Base-by-base conservation (phyloP, 371 early-diverging fungal species). In the Zopfochytrium polystomum region DNA sequence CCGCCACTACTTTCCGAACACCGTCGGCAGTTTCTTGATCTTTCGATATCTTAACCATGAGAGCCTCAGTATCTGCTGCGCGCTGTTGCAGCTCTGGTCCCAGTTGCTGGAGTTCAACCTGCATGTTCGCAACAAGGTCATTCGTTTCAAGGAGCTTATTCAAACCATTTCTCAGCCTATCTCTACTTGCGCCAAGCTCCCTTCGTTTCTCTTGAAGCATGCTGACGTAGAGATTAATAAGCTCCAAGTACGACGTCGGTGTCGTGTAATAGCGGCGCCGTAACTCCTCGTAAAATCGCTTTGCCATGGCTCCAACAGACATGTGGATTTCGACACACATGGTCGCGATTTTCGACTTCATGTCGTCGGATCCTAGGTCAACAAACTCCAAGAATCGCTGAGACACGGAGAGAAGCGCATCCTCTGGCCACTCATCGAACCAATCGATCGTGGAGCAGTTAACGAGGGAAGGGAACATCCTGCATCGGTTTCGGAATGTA, bases 351-450 rank as follows among this genome's bases (percentile, higher is more conserved):
- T 71, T 74, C 23, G 70, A 66, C 42, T 62, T 60, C 65, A 65
- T 66, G 31, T 74, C 75, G 42, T 67, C 67, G 2, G 70, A 67
- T 9, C 77, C 77, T 13, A 77, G 55, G 46, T 77, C 77, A 9
- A 73, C 73, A 61, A 63, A 74, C 56, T 74, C 73, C 25, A 77
- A 63, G 60, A 77, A 77, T 52, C 72, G 29, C 48, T 55, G 58
- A 15, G 77, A 77, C 7, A 77, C 77, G 15, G 77, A 77, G 0
- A 75, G 58, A 18, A 77, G 65, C 5, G 76, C 78, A 38, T 76
- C 78, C n/a, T 60, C 34, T 20, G 78, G 78, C 78, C 78, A 78
- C 53, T 75, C 78, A 58, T 78, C 72, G 52, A 78, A 76, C 76
- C 78, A 78, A 54, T 74, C 78, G 26, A 78, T 78, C 3, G 78